A percentile compares a stretch with the other conserved stretches of the same genome.
These are phyloP conservation scores for Eucommia ulmoides DNA, from an alignment of 257 asterid genomes.

Conservation along the genomic window DNA sequence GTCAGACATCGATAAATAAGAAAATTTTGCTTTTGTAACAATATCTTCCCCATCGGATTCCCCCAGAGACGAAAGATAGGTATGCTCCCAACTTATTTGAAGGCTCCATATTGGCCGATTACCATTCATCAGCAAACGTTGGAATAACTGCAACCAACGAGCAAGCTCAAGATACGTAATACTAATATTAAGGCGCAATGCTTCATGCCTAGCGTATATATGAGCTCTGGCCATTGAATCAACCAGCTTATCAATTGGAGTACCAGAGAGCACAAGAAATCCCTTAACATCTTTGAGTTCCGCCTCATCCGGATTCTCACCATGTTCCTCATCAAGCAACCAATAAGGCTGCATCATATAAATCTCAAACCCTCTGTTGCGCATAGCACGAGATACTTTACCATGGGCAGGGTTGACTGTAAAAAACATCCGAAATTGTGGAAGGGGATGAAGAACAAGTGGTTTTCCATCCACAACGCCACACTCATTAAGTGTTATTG, in stretches of 20 bases:
- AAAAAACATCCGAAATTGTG: conserved; percentile 84
- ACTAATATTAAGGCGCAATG: conserved; percentile 35
- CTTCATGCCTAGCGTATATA: conserved; percentile 60
- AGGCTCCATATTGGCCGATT: conserved; percentile 74
- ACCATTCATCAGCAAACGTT: conserved; percentile 57
- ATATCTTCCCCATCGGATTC: conserved; percentile 50
- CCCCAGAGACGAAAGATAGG: conserved; percentile 81
- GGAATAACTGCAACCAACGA: conserved; percentile 85
- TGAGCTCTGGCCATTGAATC: conserved; percentile 85
- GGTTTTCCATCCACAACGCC: conserved; percentile 85
- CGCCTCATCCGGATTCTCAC: conserved; percentile 21
- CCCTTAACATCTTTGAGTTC: conserved; percentile 70
- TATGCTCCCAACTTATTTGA: conserved; percentile 79
- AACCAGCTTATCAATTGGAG: conserved; percentile 58
- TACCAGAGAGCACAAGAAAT: conserved; percentile 62
- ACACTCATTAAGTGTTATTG: conserved; percentile 86
- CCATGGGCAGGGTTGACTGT: conserved; percentile 86
- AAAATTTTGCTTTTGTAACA: conserved; percentile 36
- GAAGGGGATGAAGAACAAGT: conserved; percentile 79
- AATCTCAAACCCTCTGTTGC: conserved; percentile 93
- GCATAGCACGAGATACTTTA: conserved; percentile 97
- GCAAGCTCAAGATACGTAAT: conserved; percentile 86
- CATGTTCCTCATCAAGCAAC: conserved; percentile 31
- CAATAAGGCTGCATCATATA: conserved; percentile 63
- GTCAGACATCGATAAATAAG: conserved; percentile 30